Evolutionary conservation across 2,329 filamentous ascomycete species (phyloP).

Genomic region (Epichloe elymi): DNA sequence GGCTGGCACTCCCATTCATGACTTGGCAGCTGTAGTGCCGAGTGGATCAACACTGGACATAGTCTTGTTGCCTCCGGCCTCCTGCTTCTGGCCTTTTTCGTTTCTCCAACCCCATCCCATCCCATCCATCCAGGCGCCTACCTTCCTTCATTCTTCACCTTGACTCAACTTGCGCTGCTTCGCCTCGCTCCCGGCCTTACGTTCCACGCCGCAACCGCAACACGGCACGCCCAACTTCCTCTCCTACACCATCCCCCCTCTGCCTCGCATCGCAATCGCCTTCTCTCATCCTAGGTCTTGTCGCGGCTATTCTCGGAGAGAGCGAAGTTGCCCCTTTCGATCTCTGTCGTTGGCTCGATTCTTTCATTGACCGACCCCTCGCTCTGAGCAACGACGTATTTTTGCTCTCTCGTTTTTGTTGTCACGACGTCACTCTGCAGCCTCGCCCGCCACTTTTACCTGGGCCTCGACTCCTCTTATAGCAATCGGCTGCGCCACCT

Average conservation of each 20-base stretch:
- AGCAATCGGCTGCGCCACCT: neutral
- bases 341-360: neutral
- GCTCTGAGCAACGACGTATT: neutral
- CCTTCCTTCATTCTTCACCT: neutral
- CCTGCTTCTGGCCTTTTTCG: neutral
- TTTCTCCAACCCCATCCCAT: too few relatives aligned
- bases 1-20: neutral
- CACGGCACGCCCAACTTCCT: slow-evolving; percentile 7
- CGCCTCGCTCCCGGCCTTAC: slow-evolving; percentile 5
- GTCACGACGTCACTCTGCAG: neutral
- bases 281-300: neutral
- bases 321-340: neutral
- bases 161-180: neutral
- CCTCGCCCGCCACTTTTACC: neutral
- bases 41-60: neutral
- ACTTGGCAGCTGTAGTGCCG: neutral
- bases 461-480: neutral
- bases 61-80: neutral
- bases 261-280: slow-evolving; percentile 1
- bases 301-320: neutral
- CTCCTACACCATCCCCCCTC: slow-evolving; percentile 8
- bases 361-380: neutral
- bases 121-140: too few relatives aligned
- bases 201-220: slow-evolving; percentile 3
- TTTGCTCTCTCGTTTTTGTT: neutral